These are phyloP conservation scores for Borealophlyctis nickersoniae DNA, from an alignment of 192 early-diverging fungal genomes.

Conservation along the genomic window DNA sequence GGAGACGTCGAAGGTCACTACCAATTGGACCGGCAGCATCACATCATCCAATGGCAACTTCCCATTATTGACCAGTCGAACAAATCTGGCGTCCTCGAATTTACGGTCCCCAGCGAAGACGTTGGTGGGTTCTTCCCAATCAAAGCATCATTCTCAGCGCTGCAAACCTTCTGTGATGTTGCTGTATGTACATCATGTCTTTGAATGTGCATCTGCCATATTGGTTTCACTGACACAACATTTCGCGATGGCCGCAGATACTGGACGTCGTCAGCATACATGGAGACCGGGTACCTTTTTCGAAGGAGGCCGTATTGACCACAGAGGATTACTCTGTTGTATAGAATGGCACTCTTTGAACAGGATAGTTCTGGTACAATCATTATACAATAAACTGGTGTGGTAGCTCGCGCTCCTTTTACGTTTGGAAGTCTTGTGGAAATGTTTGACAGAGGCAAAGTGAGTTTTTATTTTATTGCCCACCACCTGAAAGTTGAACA, in stretches of 20 bases:
- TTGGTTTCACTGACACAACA: neutral
- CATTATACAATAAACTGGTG: too few species aligned
- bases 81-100: constrained; percentile 79
- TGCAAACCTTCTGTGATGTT: constrained; percentile 72
- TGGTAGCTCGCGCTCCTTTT: too few species aligned
- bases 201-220: neutral
- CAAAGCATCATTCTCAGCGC: constrained; percentile 69
- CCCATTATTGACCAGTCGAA: constrained; percentile 75
- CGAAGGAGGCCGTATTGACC: constrained; percentile 65
- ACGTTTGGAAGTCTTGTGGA: too few species aligned
- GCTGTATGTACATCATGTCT: constrained; percentile 51
- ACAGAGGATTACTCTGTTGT: constrained; percentile 83
- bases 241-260: constrained; percentile 42
- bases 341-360: too few species aligned
- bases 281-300: constrained; percentile 64
- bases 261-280: constrained; percentile 50
- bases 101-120: constrained; percentile 73
- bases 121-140: constrained; percentile 85
- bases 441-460: too few species aligned
- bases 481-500: too few species aligned
- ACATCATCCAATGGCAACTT: constrained; percentile 82
- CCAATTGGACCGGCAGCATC: constrained; percentile 66
- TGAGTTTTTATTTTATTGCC: too few species aligned
- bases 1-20: constrained; percentile 81
- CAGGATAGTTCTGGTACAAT: too few species aligned